These are phyloP conservation scores for Fraxinus ornus DNA, from an alignment of 305 asterid species.

Conservation along the genomic window DNA sequence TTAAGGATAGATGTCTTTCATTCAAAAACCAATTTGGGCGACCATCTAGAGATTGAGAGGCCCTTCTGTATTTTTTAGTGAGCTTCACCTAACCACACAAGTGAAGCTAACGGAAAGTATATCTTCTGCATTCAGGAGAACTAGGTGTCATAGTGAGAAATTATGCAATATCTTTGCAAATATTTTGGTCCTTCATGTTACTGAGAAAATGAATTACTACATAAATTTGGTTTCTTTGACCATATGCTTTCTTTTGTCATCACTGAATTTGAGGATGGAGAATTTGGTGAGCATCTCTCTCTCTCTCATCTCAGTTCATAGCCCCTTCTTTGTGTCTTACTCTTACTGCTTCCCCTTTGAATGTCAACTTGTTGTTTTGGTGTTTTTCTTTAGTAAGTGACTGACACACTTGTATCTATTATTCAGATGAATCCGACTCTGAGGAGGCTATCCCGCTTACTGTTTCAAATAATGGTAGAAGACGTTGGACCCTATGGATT, in stretches of 20 bases:
- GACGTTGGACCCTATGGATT: background rate
- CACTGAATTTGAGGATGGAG: slow-evolving; percentile 35
- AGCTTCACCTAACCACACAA: no score
- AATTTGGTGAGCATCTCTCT: slow-evolving; percentile 28
- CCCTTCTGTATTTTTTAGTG: background rate
- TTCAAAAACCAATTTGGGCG: background rate
- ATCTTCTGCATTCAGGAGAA: no score
- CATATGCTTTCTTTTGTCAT: slow-evolving; percentile 8
- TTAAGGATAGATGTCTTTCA: background rate
- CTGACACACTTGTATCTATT: background rate
- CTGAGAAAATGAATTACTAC: background rate
- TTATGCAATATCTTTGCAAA: background rate
- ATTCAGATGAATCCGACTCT: slow-evolving; percentile 57
- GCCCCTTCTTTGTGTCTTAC: background rate
- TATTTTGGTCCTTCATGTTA: background rate
- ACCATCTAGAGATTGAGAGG: background rate
- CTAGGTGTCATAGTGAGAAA: no score
- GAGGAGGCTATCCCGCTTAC: slow-evolving; percentile 59
- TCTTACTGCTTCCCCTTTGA: background rate
- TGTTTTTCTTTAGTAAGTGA: background rate
- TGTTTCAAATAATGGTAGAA: slow-evolving; percentile 50
- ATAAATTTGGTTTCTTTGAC: slow-evolving; percentile 36
- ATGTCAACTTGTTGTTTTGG: background rate
- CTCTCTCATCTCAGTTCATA: background rate
- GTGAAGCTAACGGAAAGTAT: no score